These are phyloP conservation scores for Avena insularis DNA, from an alignment of 176 grass and related monocot genomes.

Conservation along the genomic window DNA sequence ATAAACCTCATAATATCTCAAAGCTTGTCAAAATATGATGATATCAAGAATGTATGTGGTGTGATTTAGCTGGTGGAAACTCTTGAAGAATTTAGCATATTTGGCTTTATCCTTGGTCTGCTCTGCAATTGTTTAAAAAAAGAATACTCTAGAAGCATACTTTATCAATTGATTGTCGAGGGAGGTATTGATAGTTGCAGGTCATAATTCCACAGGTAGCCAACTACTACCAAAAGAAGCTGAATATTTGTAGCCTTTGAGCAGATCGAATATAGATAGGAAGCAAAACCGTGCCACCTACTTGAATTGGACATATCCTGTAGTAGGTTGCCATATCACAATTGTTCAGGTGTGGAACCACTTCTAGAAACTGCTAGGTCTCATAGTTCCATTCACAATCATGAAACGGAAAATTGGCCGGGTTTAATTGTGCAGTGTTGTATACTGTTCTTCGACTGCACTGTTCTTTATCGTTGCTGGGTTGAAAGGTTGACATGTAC, in stretches of 20 bases:
- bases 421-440: too few relatives aligned
- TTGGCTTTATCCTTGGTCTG: background rate
- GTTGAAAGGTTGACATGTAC: background rate
- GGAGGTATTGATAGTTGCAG: background rate
- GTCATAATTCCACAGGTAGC: background rate
- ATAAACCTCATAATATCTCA: background rate
- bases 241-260: background rate
- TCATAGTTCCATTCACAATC: background rate
- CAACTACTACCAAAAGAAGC: slow-evolving; percentile 1
- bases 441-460: background rate
- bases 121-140: background rate
- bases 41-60: background rate
- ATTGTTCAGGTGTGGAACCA: background rate
- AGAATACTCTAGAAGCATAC: background rate
- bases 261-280: background rate
- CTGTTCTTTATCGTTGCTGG: background rate
- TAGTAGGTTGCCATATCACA: background rate
- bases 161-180: slow-evolving; percentile 5
- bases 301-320: background rate
- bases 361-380: background rate
- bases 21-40: background rate
- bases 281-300: background rate
- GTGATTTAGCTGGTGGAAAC: background rate
- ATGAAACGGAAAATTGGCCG: background rate
- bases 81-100: background rate